These are phyloP conservation scores for Magnolia sinica DNA, from an alignment of 164 flowering plant genomes.

Conservation along the genomic window DNA sequence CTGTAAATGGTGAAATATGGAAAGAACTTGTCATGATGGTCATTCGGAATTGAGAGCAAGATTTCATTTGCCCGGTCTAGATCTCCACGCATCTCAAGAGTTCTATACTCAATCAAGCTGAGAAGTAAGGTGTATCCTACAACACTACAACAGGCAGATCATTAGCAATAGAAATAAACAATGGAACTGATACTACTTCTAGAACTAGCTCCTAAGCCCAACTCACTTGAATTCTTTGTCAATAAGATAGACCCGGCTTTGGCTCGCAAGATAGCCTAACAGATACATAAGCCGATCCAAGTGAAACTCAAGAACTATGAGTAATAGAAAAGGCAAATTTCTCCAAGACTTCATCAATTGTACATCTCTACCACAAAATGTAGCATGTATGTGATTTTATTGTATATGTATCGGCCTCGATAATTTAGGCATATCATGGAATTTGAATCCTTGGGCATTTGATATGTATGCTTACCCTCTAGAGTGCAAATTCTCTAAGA, in stretches of 20 bases:
- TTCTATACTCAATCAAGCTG: conserved; percentile 94
- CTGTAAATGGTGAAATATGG: not conserved
- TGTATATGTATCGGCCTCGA: no score
- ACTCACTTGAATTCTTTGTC: conserved; percentile 99
- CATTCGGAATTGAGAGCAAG: conserved; percentile 86
- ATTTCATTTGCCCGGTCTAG: conserved; percentile 77
- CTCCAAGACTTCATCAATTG: no score
- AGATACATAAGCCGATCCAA: conserved; percentile 98
- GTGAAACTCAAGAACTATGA: no score
- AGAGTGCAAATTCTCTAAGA: no score
- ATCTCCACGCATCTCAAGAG: conserved; percentile 98
- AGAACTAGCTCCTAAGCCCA: conserved; percentile 3
- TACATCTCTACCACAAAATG: no score
- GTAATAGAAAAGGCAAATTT: no score
- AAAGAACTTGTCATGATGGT: conserved; percentile 83
- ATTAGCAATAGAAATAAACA: not conserved
- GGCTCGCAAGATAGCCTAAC: conserved; percentile 92
- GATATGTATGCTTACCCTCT: no score
- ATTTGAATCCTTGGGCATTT: no score
- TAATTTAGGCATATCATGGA: no score
- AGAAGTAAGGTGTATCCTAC: conserved; percentile 92
- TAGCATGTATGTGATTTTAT: no score
- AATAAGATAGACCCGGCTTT: conserved; percentile 91
- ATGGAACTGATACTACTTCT: not conserved
- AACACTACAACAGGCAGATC: conserved; percentile 48